Percentiles rank a stretch among this genome's conserved stretches.
These are phyloP conservation scores for Phialemonium atrogriseum DNA, from an alignment of 2,329 filamentous ascomycete species.

Conservation along the genomic window DNA sequence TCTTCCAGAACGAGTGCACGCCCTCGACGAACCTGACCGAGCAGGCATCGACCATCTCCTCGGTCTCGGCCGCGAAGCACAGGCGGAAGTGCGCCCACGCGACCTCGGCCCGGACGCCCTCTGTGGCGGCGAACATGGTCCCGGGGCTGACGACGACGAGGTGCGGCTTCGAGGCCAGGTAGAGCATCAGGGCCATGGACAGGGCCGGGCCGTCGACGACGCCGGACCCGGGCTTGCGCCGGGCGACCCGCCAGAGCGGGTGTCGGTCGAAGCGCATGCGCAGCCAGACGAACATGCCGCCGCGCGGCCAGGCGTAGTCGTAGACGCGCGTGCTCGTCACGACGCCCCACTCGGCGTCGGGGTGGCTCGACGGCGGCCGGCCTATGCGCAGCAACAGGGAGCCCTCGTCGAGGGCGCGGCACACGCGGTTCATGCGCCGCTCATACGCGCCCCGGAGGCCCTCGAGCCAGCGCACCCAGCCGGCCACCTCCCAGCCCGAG, in stretches of 20 bases:
- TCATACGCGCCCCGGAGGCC: conserved; percentile 80
- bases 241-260: conserved; percentile 51
- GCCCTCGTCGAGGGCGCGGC: conserved; percentile 60
- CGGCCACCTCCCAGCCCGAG: conserved; percentile 65
- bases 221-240: conserved; percentile 16
- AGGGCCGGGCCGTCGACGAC: conserved; percentile 46
- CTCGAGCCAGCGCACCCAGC: conserved; percentile 87
- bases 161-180: conserved; percentile 60
- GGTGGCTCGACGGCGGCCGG: conserved; percentile 27
- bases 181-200: conserved; percentile 59
- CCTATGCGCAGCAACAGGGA: conserved; percentile 57
- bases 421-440: conserved; percentile 76
- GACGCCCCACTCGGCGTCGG: conserved; percentile 61
- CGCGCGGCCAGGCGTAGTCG: conserved; percentile 71
- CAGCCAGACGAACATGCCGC: conserved; percentile 90
- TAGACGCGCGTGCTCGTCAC: conserved; percentile 67
- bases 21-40: conserved; percentile 60
- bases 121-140: conserved; percentile 61
- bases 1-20: conserved; percentile 66
- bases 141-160: conserved; percentile 66
- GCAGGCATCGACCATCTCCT: conserved; percentile 56
- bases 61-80: conserved; percentile 79
- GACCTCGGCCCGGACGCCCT: conserved; percentile 44
- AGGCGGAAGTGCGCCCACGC: conserved; percentile 69
- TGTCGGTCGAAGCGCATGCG: conserved; percentile 64